Evolutionary conservation across 179 eudicot genomes (phyloP).

Genomic region (Camellia oleifera): DNA sequence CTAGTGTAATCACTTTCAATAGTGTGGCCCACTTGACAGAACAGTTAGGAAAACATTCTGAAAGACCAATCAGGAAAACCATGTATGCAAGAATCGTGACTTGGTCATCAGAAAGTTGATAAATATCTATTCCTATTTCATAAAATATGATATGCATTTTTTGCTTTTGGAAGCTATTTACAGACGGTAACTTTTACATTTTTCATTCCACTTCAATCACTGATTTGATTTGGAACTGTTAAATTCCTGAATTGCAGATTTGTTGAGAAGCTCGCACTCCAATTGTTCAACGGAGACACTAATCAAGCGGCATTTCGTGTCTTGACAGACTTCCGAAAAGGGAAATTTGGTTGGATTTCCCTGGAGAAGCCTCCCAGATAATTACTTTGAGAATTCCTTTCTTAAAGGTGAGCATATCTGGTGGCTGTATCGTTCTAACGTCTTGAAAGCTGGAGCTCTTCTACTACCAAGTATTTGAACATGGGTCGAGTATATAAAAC

Average conservation of each 20-base stretch:
- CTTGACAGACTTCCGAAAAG: conserved; percentile 87
- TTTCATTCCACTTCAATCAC: background rate
- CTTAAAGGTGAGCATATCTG: background rate
- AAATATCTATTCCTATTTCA: background rate
- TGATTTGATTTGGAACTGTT: background rate
- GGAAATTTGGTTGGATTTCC: conserved; percentile 83
- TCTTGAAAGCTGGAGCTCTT: background rate
- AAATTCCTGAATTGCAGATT: conserved; percentile 51
- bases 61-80: background rate
- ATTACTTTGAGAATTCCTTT: background rate
- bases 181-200: background rate
- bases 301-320: conserved; percentile 94
- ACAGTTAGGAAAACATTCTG: background rate
- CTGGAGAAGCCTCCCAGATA: conserved; percentile 84
- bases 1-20: background rate
- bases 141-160: background rate
- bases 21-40: background rate
- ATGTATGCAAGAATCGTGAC: background rate
- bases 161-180: conserved; percentile 2
- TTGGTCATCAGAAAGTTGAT: background rate
- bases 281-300: conserved; percentile 72
- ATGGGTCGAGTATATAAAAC: too few species aligned
- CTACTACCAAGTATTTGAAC: background rate
- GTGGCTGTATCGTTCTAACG: background rate
- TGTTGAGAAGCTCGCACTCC: conserved; percentile 69